These are phyloP conservation scores for Tolypocladium ovalisporum DNA, from an alignment of 2,329 filamentous ascomycete species.

Conservation along the genomic window DNA sequence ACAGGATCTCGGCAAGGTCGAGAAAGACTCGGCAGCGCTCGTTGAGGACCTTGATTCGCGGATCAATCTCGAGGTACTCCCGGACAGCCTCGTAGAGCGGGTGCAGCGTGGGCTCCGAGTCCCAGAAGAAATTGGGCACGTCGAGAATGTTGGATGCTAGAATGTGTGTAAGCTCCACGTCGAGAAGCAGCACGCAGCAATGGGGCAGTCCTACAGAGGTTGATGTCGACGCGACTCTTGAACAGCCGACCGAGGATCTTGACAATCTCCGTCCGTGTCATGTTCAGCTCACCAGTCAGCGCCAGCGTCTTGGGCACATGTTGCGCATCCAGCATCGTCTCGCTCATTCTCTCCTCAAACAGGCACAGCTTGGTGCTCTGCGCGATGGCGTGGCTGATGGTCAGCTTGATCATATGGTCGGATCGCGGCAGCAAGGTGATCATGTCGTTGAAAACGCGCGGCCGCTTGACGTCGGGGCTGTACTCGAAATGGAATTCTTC, in stretches of 20 bases:
- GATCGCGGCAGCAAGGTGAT: slow-evolving; percentile 82
- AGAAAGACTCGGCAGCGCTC: slow-evolving; percentile 94
- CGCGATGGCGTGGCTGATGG: slow-evolving; percentile 93
- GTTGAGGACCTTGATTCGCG: slow-evolving; percentile 91
- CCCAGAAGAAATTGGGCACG: slow-evolving; percentile 97
- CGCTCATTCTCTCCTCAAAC: slow-evolving; percentile 92
- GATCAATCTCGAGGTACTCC: slow-evolving; percentile 96
- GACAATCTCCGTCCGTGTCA: slow-evolving; percentile 86
- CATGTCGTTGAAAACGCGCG: slow-evolving; percentile 97
- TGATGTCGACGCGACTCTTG: slow-evolving; percentile 91
- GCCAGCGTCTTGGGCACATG: slow-evolving; percentile 84
- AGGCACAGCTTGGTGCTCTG: slow-evolving; percentile 95
- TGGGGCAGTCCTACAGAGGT: slow-evolving; percentile 61
- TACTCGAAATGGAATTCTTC: slow-evolving; percentile 99
- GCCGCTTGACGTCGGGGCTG: slow-evolving; percentile 72
- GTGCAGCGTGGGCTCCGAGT: slow-evolving; percentile 87
- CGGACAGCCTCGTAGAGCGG: slow-evolving; percentile 90
- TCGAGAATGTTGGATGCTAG: slow-evolving; percentile 89
- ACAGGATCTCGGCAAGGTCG: slow-evolving; percentile 88
- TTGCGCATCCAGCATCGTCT: slow-evolving; percentile 88
- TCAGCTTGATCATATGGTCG: slow-evolving; percentile 98
- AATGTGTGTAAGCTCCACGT: background rate
- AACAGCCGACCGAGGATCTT: slow-evolving; percentile 85
- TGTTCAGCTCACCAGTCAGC: slow-evolving; percentile 78
- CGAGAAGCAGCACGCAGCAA: background rate